Conservation (phyloP, 169 alveolate genomes). For the Babesia caballi region DNA sequence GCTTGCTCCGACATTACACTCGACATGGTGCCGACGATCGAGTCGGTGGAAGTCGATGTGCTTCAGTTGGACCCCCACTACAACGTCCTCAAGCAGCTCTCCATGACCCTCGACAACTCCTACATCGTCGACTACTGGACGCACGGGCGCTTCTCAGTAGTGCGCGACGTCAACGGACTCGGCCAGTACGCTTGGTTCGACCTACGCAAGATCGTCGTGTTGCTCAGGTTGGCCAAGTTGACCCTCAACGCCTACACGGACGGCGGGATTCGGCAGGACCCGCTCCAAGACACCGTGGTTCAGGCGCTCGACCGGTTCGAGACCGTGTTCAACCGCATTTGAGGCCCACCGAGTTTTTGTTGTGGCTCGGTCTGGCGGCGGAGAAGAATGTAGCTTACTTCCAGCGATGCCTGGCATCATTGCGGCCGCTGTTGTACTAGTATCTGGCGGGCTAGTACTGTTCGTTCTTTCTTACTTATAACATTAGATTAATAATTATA, state of each 20-base stretch:
- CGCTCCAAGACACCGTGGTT: constrained; percentile 25
- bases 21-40: constrained; percentile 61
- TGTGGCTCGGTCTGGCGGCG: no score
- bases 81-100: constrained; percentile 20
- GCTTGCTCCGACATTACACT: constrained; percentile 28
- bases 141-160: constrained; percentile 67
- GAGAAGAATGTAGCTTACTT: no score
- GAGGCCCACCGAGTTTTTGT: no score
- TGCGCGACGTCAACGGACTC: constrained; percentile 69
- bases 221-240: constrained; percentile 38
- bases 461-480: no score
- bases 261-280: constrained; percentile 38
- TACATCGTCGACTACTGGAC: constrained; percentile 73
- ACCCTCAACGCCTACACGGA: constrained; percentile 52
- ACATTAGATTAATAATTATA: no score
- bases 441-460: no score
- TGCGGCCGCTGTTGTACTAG: no score
- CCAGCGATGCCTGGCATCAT: no score
- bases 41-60: constrained; percentile 22
- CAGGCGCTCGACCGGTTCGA: constrained; percentile 40
- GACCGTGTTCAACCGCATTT: constrained; percentile 42
- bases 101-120: constrained; percentile 61
- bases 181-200: constrained; percentile 79
- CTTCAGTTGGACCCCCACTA: constrained; percentile 41
- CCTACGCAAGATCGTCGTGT: constrained; percentile 59